A percentile compares a stretch with the other conserved stretches of the same genome.
Evolutionary conservation across 495 filamentous ascomycete species (phyloP).

Genomic region (Mytilinidion resinicola): DNA sequence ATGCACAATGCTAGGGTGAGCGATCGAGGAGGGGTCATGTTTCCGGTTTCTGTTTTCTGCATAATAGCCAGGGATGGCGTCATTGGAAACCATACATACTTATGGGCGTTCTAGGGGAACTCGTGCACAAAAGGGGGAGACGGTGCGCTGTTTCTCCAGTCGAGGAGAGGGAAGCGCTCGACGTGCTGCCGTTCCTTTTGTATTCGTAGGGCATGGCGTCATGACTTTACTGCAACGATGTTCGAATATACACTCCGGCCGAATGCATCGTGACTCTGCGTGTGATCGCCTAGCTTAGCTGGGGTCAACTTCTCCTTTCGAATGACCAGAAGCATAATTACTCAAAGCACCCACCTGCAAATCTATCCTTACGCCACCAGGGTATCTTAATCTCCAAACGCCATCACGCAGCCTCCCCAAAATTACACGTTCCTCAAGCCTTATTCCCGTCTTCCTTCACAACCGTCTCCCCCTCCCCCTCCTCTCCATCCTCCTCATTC

Average conservation of each 20-base stretch:
- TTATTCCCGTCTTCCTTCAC: conserved; percentile 10
- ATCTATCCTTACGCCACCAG: too few species aligned
- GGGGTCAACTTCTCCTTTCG: too few species aligned
- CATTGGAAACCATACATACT: conserved; percentile 1
- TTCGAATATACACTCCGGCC: too few species aligned
- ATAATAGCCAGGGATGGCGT: conserved; percentile 4
- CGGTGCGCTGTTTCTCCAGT: too few species aligned
- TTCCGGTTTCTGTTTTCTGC: not conserved
- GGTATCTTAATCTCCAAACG: too few species aligned
- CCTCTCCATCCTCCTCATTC: conserved; percentile 29
- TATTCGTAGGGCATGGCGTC: not conserved
- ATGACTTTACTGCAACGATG: not conserved
- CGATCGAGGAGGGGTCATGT: conserved; percentile 17
- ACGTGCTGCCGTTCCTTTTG: not conserved
- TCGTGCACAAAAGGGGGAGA: not conserved
- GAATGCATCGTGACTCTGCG: too few species aligned
- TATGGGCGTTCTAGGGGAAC: not conserved
- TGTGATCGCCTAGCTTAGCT: too few species aligned
- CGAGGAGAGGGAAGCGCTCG: not conserved
- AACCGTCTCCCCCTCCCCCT: conserved; percentile 13
- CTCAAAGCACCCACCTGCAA: too few species aligned
- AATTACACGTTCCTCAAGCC: not conserved
- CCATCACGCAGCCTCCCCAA: too few species aligned
- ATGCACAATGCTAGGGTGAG: conserved; percentile 24
- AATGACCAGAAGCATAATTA: too few species aligned